A percentile compares a stretch with the other conserved stretches of the same genome.
Conservation (phyloP, 371 early-diverging fungal genomes). For the Mortierella sp. region DNA sequence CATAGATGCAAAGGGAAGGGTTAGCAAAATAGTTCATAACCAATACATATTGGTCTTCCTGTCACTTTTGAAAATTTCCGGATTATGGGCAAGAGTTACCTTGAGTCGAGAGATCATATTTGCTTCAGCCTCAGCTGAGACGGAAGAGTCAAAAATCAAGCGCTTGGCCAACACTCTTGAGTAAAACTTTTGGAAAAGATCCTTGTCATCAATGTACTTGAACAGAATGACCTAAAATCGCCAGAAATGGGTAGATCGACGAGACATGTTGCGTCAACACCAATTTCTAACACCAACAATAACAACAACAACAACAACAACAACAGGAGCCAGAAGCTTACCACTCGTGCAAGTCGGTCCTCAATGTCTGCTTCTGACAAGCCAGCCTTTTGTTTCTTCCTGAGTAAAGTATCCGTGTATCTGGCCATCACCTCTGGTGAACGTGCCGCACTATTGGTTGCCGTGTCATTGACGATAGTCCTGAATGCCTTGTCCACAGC, state of each 20-base stretch:
- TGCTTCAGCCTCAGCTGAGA: constrained; percentile 79
- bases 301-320: neutral
- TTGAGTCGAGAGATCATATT: constrained; percentile 77
- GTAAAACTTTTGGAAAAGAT: constrained; percentile 90
- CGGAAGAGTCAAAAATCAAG: constrained; percentile 77
- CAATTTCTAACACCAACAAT: neutral
- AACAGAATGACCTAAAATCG: constrained; percentile 74
- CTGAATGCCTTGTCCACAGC: constrained; percentile 90
- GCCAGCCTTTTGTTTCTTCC: constrained; percentile 60
- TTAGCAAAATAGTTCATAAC: neutral
- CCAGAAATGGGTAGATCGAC: neutral
- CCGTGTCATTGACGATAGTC: constrained; percentile 75
- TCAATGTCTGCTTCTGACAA: constrained; percentile 55
- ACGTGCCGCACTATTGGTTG: constrained; percentile 59
- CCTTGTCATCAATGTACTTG: constrained; percentile 90
- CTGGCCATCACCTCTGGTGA: constrained; percentile 84
- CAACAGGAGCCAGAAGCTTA: constrained; percentile 5
- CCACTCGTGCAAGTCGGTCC: constrained; percentile 52
- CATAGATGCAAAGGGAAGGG: constrained; percentile 2
- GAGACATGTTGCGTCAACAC: no score
- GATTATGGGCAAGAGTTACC: constrained; percentile 46
- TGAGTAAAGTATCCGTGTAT: constrained; percentile 84
- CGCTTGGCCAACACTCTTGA: constrained; percentile 82
- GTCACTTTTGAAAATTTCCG: neutral
- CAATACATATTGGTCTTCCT: neutral